These are phyloP conservation scores for Melanomma pulvis-pyrius DNA, from an alignment of 495 filamentous ascomycete species.

Conservation along the genomic window DNA sequence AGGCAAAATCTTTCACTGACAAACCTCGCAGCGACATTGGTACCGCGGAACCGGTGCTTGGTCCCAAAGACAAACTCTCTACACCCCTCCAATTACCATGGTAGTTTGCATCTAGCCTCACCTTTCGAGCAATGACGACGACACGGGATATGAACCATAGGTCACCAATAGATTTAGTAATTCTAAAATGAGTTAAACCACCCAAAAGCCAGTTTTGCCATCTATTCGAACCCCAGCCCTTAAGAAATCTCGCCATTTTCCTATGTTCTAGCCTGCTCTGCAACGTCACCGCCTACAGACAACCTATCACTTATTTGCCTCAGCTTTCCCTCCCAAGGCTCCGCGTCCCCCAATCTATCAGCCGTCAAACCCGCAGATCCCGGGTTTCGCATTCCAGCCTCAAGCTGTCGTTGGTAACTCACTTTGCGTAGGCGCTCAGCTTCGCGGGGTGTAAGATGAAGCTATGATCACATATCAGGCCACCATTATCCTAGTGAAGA, in stretches of 20 bases:
- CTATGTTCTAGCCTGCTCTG: neutral
- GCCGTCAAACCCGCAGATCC: constrained; percentile 53
- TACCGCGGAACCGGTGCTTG: constrained; percentile 66
- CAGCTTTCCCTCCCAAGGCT: constrained; percentile 20
- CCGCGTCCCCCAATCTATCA: constrained; percentile 52
- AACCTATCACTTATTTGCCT: neutral
- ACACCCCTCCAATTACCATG: constrained; percentile 72
- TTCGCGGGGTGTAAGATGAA: constrained; percentile 56
- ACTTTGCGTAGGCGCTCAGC: constrained; percentile 51
- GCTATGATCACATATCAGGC: constrained; percentile 12
- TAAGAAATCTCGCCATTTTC: neutral
- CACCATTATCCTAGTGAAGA: neutral
- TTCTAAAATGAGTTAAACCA: neutral
- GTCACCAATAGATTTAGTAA: neutral
- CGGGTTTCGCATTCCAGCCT: constrained; percentile 52
- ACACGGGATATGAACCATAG: neutral
- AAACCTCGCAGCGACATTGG: constrained; percentile 63
- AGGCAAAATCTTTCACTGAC: constrained; percentile 1
- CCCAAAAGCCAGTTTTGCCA: neutral
- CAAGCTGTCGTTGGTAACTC: constrained; percentile 56
- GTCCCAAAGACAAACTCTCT: constrained; percentile 56
- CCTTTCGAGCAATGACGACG: neutral
- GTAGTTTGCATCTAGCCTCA: constrained; percentile 47
- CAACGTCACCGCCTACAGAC: neutral
- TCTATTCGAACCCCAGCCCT: neutral